Evolutionary conservation across 495 filamentous ascomycete species (phyloP), one percentile per base, ranked within the genome.

Genomic region (Tirmania nivea): DNA sequence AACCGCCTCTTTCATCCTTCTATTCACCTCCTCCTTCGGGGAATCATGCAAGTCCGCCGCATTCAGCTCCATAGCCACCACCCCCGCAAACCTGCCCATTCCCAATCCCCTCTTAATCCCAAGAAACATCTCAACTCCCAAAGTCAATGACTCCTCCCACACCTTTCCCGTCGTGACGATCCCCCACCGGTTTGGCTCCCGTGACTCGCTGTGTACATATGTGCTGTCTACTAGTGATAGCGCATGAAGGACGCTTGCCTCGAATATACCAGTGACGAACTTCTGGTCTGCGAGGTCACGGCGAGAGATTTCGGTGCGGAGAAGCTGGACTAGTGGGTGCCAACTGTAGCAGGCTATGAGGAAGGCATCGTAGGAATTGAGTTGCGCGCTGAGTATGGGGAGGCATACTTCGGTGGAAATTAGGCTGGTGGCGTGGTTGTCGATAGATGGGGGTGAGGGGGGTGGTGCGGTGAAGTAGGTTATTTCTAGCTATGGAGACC

Each of bases 321-420:
- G 67, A 34, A 70, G 62, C 0, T 72, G 64, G 10, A 94, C 83
- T 4, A 95, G 76, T 0, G 87, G 85, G 59, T 95, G 90, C 1
- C 78, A 76, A 59, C 83, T 88, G 67, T 84, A 97, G 69, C 89
- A 97, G 42, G 85, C 86, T 1, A 97, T 72, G 0, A 95, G 70
- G 57, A 89, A 82, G 19, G 74, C 89, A 60, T 90, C 78, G 65
- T 84, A 45, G 5, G 12, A 14, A 4, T 14, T 19, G 17, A 45
- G 12, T 19, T 45, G 12, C 17, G 64, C 67, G 53, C 69, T 60
- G 54, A 88, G 65, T 54, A 77, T 68, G 2, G 69, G 63, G 47
- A 77, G 68, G 49, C 82, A 81, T 54, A 78, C 71, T 1, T 70
- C 57, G 12, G 71, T 64, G 56, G 73, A 78, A 21, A 66, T 55